These are phyloP conservation scores for Adansonia grandidieri DNA, from an alignment of 441 rosid genomes.

Conservation along the genomic window DNA sequence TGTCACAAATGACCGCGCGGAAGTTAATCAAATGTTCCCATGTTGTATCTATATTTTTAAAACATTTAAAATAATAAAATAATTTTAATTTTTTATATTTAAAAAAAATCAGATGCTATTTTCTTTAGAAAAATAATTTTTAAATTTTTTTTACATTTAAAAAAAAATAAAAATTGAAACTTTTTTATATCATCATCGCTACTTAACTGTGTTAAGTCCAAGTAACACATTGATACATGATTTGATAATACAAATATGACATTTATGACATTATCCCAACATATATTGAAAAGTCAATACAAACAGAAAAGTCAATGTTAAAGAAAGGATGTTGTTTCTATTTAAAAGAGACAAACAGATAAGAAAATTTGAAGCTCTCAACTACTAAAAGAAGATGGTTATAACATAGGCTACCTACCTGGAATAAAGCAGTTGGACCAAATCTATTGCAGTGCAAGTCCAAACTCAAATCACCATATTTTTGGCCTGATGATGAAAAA, in stretches of 20 bases:
- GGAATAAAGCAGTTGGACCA: conserved; percentile 94
- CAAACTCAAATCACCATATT: conserved; percentile 81
- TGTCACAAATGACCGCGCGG: neutral
- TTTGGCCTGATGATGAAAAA: conserved; percentile 72
- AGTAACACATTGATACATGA: too few relatives aligned
- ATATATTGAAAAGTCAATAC: neutral
- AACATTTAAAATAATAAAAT: neutral
- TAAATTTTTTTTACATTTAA: neutral
- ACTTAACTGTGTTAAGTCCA: neutral
- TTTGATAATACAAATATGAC: too few relatives aligned
- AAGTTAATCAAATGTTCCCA: neutral
- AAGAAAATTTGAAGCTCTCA: conserved; percentile 16
- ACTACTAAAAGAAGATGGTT: conserved; percentile 21
- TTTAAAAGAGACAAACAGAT: conserved; percentile 3
- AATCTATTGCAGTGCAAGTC: conserved; percentile 98
- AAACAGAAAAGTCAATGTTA: neutral
- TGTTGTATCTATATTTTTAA: neutral
- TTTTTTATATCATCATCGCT: neutral
- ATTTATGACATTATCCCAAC: neutral
- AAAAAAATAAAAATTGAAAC: neutral
- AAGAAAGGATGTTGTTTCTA: conserved; percentile 10
- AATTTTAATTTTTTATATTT: neutral
- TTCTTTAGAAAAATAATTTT: neutral
- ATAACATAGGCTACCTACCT: conserved; percentile 51
- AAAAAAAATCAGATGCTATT: neutral